phyloP scores from a whole-genome alignment of 305 asterid genomes.

The Plantago lanceolata region DNA sequence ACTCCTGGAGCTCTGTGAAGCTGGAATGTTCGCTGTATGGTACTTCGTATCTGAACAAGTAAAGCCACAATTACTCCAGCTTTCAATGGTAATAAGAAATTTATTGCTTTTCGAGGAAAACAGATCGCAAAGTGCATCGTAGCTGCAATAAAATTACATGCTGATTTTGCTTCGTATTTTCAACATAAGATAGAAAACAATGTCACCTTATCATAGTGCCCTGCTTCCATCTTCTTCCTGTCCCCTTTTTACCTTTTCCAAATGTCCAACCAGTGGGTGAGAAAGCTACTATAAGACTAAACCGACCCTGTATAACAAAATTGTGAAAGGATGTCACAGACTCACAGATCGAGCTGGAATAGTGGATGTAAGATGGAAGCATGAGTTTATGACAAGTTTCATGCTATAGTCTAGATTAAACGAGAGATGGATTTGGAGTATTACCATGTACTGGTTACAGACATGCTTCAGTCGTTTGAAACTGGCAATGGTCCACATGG shows the following conservation, averaged over 20 bases:
- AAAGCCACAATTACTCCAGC: not conserved
- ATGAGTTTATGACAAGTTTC: not conserved
- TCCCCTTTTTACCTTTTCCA: constrained; percentile 80
- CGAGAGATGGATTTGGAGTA: not conserved
- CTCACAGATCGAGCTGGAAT: too few species aligned
- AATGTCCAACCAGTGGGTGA: constrained; percentile 97
- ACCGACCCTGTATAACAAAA: constrained; percentile 48
- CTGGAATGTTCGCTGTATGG: constrained; percentile 95
- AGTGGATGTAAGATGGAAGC: not conserved
- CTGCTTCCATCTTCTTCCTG: constrained; percentile 89
- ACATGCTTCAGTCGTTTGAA: constrained; percentile 73
- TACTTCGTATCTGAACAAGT: constrained; percentile 74
- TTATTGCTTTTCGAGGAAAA: too few species aligned
- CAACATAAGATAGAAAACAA: not conserved
- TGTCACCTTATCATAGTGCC: constrained; percentile 87
- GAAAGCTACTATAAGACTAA: constrained; percentile 68
- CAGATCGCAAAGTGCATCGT: too few species aligned
- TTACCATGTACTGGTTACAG: constrained; percentile 69
- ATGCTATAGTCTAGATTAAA: not conserved
- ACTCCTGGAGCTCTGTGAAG: constrained; percentile 79
- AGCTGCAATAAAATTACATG: not conserved
- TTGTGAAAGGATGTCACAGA: too few species aligned
- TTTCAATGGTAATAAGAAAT: not conserved
- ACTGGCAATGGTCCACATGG: constrained; percentile 89
- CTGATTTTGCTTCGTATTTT: not conserved